These are phyloP conservation scores for Colletotrichum chrysophilum DNA, from an alignment of 2,329 filamentous ascomycete genomes.

Conservation along the genomic window DNA sequence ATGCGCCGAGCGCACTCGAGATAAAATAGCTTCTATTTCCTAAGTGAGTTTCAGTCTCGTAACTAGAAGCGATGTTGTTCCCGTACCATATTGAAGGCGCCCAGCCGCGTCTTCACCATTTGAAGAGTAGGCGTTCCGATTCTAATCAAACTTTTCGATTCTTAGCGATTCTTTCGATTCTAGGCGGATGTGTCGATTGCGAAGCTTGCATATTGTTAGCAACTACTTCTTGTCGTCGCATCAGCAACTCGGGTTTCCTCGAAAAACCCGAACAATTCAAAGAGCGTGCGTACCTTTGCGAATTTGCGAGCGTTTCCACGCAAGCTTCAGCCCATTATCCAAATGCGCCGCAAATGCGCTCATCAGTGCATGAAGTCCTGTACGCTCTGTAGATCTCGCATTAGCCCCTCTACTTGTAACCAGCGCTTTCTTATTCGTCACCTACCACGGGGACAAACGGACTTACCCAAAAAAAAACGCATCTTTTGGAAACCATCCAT, in stretches of 20 bases:
- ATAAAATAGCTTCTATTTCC: no score
- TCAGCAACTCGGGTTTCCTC: accelerated
- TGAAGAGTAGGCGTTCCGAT: neutral
- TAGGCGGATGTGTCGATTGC: neutral
- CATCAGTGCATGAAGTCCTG: neutral
- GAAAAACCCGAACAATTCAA: neutral
- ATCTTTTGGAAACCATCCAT: neutral
- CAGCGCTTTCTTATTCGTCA: neutral
- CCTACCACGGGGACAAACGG: accelerated
- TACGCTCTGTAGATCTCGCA: neutral
- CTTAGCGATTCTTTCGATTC: accelerated
- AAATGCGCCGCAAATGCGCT: neutral
- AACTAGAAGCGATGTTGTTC: no score
- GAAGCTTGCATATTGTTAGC: neutral
- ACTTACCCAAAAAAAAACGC: neutral
- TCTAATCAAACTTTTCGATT: accelerated
- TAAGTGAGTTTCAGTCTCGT: no score
- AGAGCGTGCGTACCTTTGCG: neutral
- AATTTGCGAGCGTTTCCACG: neutral
- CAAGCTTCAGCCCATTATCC: neutral
- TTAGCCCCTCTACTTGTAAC: neutral
- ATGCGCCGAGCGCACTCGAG: no score
- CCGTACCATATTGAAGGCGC: no score
- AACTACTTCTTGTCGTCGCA: neutral
- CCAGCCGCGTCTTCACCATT: neutral